phyloP scores from a whole-genome alignment of 495 filamentous ascomycete genomes.

The Zalerion maritima region DNA sequence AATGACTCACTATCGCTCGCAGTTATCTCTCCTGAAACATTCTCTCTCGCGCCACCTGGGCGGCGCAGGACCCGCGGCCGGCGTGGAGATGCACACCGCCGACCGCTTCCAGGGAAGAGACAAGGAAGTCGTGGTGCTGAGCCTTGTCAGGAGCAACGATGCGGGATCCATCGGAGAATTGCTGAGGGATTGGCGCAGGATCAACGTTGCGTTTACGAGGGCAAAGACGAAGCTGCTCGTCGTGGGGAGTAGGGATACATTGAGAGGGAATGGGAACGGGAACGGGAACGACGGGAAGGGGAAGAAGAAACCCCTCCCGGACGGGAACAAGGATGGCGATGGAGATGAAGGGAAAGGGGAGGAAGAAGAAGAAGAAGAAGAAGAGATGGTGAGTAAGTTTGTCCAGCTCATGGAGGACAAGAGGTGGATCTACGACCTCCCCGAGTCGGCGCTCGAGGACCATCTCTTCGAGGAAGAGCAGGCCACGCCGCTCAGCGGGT shows the following conservation, averaged over 20 bases:
- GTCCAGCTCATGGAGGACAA: conserved; percentile 58
- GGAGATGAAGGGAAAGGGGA: conserved; percentile 27
- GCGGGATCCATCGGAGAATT: conserved; percentile 69
- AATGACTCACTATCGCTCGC: conserved; percentile 94
- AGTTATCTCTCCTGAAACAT: conserved; percentile 46
- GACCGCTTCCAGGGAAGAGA: conserved; percentile 94
- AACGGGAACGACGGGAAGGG: conserved; percentile 29
- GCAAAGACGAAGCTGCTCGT: conserved; percentile 83
- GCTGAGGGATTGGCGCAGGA: conserved; percentile 77
- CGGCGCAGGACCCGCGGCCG: conserved; percentile 12
- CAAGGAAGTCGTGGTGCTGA: conserved; percentile 79
- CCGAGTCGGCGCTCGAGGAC: conserved; percentile 41
- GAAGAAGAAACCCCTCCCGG: conserved; percentile 51
- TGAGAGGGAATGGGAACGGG: conserved; percentile 28
- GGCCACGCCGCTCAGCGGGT: conserved; percentile 23
- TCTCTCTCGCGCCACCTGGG: conserved; percentile 17
- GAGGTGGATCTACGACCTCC: conserved; percentile 64
- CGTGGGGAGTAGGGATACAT: conserved; percentile 62
- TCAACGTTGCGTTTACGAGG: conserved; percentile 90
- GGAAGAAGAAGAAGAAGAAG: conserved; percentile 29
- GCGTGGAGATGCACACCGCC: conserved; percentile 86
- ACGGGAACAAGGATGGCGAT: conserved; percentile 46
- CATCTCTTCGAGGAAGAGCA: conserved; percentile 46
- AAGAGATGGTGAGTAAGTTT: conserved; percentile 63
- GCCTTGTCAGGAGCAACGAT: conserved; percentile 75